Conservation (phyloP, 306 rosid genomes). For the Quercus parvula region DNA sequence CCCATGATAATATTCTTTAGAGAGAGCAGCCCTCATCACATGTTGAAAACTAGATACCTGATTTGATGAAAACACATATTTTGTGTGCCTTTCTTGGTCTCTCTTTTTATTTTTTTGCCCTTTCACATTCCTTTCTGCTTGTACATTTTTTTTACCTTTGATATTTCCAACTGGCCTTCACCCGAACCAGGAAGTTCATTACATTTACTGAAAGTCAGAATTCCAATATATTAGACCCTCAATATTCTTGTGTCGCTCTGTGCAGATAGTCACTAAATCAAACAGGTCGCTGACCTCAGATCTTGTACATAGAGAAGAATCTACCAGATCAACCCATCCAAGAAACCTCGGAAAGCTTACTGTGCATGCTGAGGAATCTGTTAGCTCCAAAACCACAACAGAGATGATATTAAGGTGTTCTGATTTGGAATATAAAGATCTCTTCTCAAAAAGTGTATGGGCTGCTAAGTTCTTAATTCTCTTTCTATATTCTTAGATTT, state of each 20-base stretch:
- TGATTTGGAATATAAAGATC: conserved; percentile 92
- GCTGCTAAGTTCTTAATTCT: neutral
- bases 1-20: neutral
- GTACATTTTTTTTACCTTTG: neutral
- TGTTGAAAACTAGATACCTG: neutral
- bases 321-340: conserved; percentile 45
- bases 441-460: conserved; percentile 93
- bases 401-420: conserved; percentile 81
- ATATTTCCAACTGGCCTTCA: conserved; percentile 13
- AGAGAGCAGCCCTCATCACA: neutral
- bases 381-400: conserved; percentile 69
- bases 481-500: conserved; percentile 19
- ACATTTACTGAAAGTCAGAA: conserved; percentile 17
- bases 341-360: conserved; percentile 61
- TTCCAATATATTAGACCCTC: conserved; percentile 16
- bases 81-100: neutral
- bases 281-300: conserved; percentile 62
- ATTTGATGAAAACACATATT: neutral
- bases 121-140: neutral
- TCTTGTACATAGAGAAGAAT: conserved; percentile 57
- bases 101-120: neutral
- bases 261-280: conserved; percentile 83
- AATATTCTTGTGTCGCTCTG: conserved; percentile 20
- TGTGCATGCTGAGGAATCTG: conserved; percentile 81
- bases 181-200: conserved; percentile 21